Conservation (phyloP, 2,329 filamentous ascomycete genomes). For the Paraconiothyrium sp. region DNA sequence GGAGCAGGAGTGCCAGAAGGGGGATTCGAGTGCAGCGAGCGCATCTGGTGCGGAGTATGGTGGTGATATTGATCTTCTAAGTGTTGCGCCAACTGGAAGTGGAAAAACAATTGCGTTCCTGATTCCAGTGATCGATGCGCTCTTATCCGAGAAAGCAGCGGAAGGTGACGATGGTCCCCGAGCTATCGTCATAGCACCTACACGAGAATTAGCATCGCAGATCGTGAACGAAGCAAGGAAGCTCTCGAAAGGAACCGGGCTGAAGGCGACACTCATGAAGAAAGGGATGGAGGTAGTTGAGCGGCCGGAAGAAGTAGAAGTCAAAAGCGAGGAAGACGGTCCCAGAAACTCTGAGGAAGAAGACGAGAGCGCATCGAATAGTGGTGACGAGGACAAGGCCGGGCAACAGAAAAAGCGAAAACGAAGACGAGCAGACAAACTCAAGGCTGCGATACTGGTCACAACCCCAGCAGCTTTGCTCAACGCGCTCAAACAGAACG, state of each 20-base stretch:
- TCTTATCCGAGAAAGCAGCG: slow-evolving; percentile 54
- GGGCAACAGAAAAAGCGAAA: slow-evolving; percentile 44
- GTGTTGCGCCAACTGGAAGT: slow-evolving; percentile 92
- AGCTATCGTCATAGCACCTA: slow-evolving; percentile 60
- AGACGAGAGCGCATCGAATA: slow-evolving; percentile 16
- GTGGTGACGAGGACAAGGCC: slow-evolving; percentile 33
- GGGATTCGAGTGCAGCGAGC: slow-evolving; percentile 45
- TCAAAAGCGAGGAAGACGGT: slow-evolving; percentile 44
- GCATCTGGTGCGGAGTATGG: slow-evolving; percentile 33
- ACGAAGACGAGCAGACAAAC: slow-evolving; percentile 58
- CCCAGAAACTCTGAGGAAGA: slow-evolving; percentile 45
- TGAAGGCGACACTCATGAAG: slow-evolving; percentile 82
- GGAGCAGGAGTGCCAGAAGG: not conserved
- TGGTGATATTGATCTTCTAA: slow-evolving; percentile 76
- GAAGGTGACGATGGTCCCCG: slow-evolving; percentile 37
- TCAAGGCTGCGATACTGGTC: slow-evolving; percentile 81
- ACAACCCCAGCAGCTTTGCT: slow-evolving; percentile 82
- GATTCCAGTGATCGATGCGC: slow-evolving; percentile 82
- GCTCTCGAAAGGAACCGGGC: slow-evolving; percentile 76
- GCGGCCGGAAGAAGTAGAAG: slow-evolving; percentile 52
- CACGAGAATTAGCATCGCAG: slow-evolving; percentile 60
- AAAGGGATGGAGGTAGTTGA: slow-evolving; percentile 78
- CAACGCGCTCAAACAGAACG: slow-evolving; percentile 70
- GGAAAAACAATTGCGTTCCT: slow-evolving; percentile 96
- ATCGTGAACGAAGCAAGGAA: slow-evolving; percentile 80